A percentile compares a stretch with the other conserved stretches of the same genome.
Evolutionary conservation across 1,284 basidiomycete species (phyloP).

Genomic region (Ganoderma sinense): DNA sequence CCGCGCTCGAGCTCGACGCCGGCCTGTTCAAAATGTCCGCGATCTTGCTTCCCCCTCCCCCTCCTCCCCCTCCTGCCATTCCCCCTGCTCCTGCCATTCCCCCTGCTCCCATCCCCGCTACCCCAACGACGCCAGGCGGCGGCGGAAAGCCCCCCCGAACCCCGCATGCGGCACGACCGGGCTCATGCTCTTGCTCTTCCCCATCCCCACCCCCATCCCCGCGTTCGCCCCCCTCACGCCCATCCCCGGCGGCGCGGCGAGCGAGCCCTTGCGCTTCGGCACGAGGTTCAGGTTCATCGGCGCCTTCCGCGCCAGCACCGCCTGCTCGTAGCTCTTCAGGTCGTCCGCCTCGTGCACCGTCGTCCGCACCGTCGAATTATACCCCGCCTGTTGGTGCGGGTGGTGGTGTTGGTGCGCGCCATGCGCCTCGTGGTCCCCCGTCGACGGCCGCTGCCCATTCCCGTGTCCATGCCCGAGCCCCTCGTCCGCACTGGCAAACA

Average conservation of each 20-base stretch:
- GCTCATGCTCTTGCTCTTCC: constrained; percentile 37
- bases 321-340: constrained; percentile 75
- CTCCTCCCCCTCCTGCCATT: not conserved
- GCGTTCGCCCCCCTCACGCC: not conserved
- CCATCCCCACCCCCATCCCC: not conserved
- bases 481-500: constrained; percentile 30
- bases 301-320: constrained; percentile 70
- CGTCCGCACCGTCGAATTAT: constrained; percentile 40
- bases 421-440: constrained; percentile 16
- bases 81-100: too few species aligned
- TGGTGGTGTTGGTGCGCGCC: too few species aligned
- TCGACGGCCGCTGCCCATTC: constrained; percentile 12
- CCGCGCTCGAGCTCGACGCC: constrained; percentile 39
- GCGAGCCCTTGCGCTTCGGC: constrained; percentile 44
- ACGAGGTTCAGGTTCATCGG: constrained; percentile 60
- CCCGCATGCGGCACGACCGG: constrained; percentile 32
- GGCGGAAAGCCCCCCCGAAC: constrained; percentile 24
- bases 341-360: constrained; percentile 62
- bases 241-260: constrained; percentile 10
- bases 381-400: constrained; percentile 1
- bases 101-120: constrained; percentile 26
- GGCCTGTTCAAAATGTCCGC: constrained; percentile 38
- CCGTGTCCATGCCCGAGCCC: constrained; percentile 12
- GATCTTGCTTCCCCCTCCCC: constrained; percentile 29
- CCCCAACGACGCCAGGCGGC: too few species aligned